Percentiles rank a stretch among this genome's conserved stretches.
phyloP scores from a whole-genome alignment of 2,329 filamentous ascomycete genomes.

The Talaromyces atroroseus region DNA sequence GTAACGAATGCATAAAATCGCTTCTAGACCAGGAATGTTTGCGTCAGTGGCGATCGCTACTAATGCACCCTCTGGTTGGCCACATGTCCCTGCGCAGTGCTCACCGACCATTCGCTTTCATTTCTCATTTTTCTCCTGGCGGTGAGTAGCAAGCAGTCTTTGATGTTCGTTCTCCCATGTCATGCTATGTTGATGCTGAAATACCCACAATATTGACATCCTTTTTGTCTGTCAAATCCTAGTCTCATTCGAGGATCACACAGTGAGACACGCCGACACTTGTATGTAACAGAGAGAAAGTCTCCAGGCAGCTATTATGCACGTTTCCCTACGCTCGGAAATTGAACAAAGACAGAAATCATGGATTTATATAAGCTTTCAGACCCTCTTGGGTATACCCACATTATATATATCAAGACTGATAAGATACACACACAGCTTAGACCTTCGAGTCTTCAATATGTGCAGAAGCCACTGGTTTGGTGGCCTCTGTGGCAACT shows the following conservation, averaged over 20 bases:
- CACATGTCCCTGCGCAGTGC: not conserved
- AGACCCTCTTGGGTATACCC: not conserved
- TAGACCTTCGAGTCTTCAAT: slow-evolving; percentile 1
- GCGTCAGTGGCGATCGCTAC: not conserved
- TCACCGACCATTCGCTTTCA: not conserved
- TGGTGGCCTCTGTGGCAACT: not conserved
- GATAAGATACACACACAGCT: not conserved
- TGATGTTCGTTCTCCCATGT: no score
- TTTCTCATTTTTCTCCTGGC: no score
- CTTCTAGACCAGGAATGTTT: not conserved
- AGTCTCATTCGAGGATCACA: not conserved
- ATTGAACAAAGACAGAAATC: not conserved
- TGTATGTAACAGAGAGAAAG: not conserved
- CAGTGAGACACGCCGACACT: not conserved
- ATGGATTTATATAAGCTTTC: not conserved
- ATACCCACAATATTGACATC: not conserved
- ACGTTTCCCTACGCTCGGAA: not conserved
- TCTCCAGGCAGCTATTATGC: not conserved
- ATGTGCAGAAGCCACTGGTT: not conserved
- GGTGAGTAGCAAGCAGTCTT: no score
- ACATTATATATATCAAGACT: not conserved
- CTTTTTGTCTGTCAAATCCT: not conserved
- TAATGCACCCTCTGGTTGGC: not conserved
- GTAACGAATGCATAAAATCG: not conserved
- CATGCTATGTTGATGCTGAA: not conserved